Conservation (phyloP, 179 eudicot species). For the Beta corolliflora region DNA sequence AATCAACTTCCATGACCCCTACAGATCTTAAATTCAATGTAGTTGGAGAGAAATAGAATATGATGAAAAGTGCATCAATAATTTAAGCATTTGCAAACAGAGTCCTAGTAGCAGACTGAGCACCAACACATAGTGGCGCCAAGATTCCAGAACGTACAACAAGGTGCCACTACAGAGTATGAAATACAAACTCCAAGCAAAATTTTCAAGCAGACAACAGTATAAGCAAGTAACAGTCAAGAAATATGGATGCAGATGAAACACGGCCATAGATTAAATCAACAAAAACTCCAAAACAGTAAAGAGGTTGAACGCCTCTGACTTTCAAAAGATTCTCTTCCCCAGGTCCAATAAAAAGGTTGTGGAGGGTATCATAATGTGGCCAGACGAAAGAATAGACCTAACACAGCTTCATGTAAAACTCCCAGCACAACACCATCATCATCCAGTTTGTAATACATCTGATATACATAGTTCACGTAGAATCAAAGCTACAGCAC, state of each 20-base stretch:
- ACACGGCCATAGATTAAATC: neutral
- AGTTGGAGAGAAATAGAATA: neutral
- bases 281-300: neutral
- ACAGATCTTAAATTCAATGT: neutral
- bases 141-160: neutral
- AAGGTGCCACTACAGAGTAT: neutral
- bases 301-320: neutral
- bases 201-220: neutral
- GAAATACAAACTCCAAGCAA: neutral
- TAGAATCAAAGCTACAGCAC: neutral
- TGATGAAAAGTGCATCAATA: neutral
- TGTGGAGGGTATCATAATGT: neutral
- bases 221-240: neutral
- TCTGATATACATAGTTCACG: neutral
- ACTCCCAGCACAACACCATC: neutral
- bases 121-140: neutral
- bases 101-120: neutral
- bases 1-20: neutral
- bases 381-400: neutral
- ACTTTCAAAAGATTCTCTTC: neutral
- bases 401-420: neutral
- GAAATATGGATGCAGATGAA: neutral
- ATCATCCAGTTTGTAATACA: neutral
- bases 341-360: too few relatives aligned
- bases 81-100: neutral